A percentile compares a stretch with the other conserved stretches of the same genome.
These are phyloP conservation scores for Globisporangium parvum DNA, from an alignment of 352 stramenopile genomes.

Conservation along the genomic window DNA sequence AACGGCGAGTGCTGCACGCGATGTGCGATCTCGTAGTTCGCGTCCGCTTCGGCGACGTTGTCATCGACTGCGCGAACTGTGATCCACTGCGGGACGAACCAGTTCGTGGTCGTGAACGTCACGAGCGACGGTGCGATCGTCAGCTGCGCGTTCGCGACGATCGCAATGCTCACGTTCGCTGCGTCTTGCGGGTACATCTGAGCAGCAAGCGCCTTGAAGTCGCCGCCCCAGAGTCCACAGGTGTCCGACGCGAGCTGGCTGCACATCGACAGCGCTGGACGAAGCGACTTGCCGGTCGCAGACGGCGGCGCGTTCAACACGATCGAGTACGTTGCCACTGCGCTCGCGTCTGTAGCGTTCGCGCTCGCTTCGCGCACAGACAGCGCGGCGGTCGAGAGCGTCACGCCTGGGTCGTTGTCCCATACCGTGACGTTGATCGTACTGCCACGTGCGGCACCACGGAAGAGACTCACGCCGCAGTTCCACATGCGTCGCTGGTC, in stretches of 20 bases:
- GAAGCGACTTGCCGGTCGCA: not conserved
- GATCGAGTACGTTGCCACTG: constrained; percentile 33
- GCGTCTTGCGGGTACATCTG: constrained; percentile 20
- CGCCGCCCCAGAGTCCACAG: constrained; percentile 36
- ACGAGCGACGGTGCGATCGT: constrained; percentile 43
- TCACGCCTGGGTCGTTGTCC: constrained; percentile 75
- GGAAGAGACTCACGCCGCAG: constrained; percentile 46
- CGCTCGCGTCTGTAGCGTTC: not conserved
- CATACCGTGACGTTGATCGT: constrained; percentile 59
- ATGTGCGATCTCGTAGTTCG: constrained; percentile 40
- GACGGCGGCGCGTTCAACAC: constrained; percentile 62
- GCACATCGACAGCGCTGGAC: constrained; percentile 25
- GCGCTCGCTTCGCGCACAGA: constrained; percentile 24
- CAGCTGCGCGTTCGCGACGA: constrained; percentile 44
- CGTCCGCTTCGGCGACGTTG: constrained; percentile 28
- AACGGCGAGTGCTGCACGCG: constrained; percentile 37
- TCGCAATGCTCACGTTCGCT: constrained; percentile 55
- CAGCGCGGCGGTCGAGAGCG: constrained; percentile 33
- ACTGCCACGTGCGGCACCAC: constrained; percentile 13
- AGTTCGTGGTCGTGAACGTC: constrained; percentile 54
- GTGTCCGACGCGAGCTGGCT: constrained; percentile 20
- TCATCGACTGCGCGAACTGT: constrained; percentile 43
- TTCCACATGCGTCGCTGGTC: constrained; percentile 58
- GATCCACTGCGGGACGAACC: constrained; percentile 57
- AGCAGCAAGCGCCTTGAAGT: constrained; percentile 23